Conservation (phyloP, 2,329 filamentous ascomycete species). For the Hymenoscyphus salicellus region DNA sequence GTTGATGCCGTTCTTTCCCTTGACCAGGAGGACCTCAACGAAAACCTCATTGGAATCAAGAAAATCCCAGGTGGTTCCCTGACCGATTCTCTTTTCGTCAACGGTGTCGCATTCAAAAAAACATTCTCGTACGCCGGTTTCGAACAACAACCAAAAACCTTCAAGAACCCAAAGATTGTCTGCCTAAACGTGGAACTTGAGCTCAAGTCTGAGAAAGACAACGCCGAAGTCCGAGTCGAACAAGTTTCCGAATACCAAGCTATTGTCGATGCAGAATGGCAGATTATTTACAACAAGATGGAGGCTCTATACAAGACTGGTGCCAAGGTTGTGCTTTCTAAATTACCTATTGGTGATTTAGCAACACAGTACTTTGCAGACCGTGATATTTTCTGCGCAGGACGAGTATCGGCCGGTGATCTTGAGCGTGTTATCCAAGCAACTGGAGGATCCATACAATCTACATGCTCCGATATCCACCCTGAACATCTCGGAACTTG, state of each 20-base stretch:
- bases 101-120: constrained; percentile 99
- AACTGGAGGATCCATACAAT: constrained; percentile 87
- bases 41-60: constrained; percentile 97
- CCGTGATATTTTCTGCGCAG: constrained; percentile 96
- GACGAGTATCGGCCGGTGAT: constrained; percentile 85
- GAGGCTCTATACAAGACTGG: constrained; percentile 91
- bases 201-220: constrained; percentile 98
- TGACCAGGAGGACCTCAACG: constrained; percentile 95
- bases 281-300: constrained; percentile 99
- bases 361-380: constrained; percentile 98
- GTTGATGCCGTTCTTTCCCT: constrained; percentile 93
- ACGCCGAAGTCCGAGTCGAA: constrained; percentile 95
- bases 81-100: constrained; percentile 93
- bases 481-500: constrained; percentile 87
- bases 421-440: constrained; percentile 96
- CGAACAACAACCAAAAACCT: constrained; percentile 96
- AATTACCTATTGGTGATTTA: constrained; percentile 93
- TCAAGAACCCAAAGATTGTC: constrained; percentile 91
- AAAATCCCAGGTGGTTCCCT: constrained; percentile 96
- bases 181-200: constrained; percentile 98
- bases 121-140: constrained; percentile 99
- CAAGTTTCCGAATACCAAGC: constrained; percentile 99
- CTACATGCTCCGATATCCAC: constrained; percentile 93
- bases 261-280: constrained; percentile 98
- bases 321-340: constrained; percentile 95